These are phyloP conservation scores for Alternaria novae-zelandiae DNA, from an alignment of 2,329 filamentous ascomycete genomes.

Conservation along the genomic window DNA sequence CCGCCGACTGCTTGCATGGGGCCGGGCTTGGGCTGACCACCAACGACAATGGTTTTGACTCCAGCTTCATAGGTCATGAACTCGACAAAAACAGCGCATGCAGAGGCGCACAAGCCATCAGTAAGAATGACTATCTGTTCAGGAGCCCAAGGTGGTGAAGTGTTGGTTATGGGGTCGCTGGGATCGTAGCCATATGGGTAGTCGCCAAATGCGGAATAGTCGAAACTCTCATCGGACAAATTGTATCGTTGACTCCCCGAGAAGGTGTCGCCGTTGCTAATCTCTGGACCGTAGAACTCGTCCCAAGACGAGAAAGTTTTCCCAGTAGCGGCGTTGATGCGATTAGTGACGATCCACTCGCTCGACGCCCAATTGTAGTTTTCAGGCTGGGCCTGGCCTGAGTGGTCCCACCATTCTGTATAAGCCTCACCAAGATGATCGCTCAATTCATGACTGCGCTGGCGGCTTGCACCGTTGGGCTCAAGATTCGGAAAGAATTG, in stretches of 20 bases:
- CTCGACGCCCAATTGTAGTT: conserved; percentile 2
- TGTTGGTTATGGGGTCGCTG: not conserved
- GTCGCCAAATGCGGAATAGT: not conserved
- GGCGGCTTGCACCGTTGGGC: conserved; percentile 52
- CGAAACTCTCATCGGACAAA: not conserved
- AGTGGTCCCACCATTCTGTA: conserved; percentile 5
- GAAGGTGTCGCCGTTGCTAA: conserved; percentile 44
- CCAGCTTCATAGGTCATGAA: conserved; percentile 53
- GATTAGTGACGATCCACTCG: conserved; percentile 24
- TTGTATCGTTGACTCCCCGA: conserved; percentile 25
- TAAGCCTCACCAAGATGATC: conserved; percentile 23
- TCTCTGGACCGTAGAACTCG: conserved; percentile 41
- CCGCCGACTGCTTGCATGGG: conserved; percentile 55
- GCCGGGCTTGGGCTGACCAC: conserved; percentile 60
- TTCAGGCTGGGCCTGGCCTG: conserved; percentile 4
- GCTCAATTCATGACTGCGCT: conserved; percentile 48
- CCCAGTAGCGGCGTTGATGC: conserved; percentile 25
- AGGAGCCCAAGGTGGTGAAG: not conserved
- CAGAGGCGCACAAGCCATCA: conserved; percentile 63
- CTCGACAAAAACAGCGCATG: conserved; percentile 62
- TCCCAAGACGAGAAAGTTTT: conserved; percentile 50
- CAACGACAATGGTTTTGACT: conserved; percentile 61
- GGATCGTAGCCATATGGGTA: not conserved
- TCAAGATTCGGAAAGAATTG: conserved; percentile 55
- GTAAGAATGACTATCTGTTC: conserved; percentile 42